Conservation (phyloP, 148 eudicot species). For the Pouteria glomerata region DNA sequence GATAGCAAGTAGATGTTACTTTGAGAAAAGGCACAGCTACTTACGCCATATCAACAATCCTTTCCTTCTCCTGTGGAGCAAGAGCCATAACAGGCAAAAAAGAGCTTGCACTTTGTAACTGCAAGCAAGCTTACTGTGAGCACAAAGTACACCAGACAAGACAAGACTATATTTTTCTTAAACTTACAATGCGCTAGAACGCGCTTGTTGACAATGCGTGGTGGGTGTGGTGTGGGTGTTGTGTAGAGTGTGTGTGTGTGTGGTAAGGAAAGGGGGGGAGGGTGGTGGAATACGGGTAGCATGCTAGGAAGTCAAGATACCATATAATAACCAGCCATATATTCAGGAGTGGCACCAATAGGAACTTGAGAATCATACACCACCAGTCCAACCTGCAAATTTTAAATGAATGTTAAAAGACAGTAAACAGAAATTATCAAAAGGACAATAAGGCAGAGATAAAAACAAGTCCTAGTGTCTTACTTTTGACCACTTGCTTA, state of each 20-base stretch:
- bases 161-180: neutral
- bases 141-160: neutral
- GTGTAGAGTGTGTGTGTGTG: neutral
- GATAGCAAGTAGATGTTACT: neutral
- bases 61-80: constrained; percentile 90
- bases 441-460: neutral
- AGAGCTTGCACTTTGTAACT: constrained; percentile 90
- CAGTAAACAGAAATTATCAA: neutral
- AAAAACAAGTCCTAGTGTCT: constrained; percentile 4
- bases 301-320: constrained; percentile 27
- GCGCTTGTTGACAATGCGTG: no score
- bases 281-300: neutral
- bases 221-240: neutral
- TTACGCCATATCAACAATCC: constrained; percentile 90
- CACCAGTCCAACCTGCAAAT: constrained; percentile 72
- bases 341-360: constrained; percentile 93
- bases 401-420: no score
- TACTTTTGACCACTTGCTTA: constrained; percentile 97
- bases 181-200: no score
- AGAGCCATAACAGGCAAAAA: constrained; percentile 93
- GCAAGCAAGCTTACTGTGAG: constrained; percentile 29
- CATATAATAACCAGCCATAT: constrained; percentile 98
- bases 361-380: constrained; percentile 98
- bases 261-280: neutral
- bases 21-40: constrained; percentile 15